phyloP scores from a whole-genome alignment of 192 early-diverging fungal genomes.

The Mortierella claussenii region DNA sequence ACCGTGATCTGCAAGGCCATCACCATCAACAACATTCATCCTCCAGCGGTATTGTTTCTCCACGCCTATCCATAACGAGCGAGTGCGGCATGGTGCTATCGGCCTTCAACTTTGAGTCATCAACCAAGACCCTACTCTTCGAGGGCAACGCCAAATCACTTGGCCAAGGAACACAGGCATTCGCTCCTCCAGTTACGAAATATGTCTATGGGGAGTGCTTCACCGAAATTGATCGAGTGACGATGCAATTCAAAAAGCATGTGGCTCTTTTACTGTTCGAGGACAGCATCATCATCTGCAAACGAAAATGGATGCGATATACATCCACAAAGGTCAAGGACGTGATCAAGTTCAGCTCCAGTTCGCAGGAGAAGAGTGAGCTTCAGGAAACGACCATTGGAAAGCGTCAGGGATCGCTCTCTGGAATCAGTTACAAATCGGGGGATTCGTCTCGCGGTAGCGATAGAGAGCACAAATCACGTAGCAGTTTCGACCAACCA shows the following conservation, averaged over 20 bases:
- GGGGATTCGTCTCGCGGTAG: conserved; percentile 32
- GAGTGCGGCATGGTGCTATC: conserved; percentile 63
- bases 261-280: conserved; percentile 74
- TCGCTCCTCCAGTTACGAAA: conserved; percentile 61
- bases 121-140: conserved; percentile 64
- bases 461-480: conserved; percentile 58
- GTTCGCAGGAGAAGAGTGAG: conserved; percentile 2
- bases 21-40: conserved; percentile 31
- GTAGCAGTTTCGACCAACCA: conserved; percentile 61
- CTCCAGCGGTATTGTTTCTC: conserved; percentile 21
- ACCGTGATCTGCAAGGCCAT: conserved; percentile 1
- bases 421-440: conserved; percentile 28
- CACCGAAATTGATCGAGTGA: conserved; percentile 69
- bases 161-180: conserved; percentile 25
- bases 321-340: conserved; percentile 51
- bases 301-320: conserved; percentile 68
- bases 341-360: conserved; percentile 40
- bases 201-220: conserved; percentile 77
- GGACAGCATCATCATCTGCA: conserved; percentile 72
- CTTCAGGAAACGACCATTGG: conserved; percentile 2
- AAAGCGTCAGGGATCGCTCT: conserved; percentile 29
- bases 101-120: conserved; percentile 68
- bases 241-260: conserved; percentile 71
- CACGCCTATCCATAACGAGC: conserved; percentile 45
- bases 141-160: conserved; percentile 66